Base-by-base conservation (phyloP, 1,284 basidiomycete species). In the Trametes sp. region DNA sequence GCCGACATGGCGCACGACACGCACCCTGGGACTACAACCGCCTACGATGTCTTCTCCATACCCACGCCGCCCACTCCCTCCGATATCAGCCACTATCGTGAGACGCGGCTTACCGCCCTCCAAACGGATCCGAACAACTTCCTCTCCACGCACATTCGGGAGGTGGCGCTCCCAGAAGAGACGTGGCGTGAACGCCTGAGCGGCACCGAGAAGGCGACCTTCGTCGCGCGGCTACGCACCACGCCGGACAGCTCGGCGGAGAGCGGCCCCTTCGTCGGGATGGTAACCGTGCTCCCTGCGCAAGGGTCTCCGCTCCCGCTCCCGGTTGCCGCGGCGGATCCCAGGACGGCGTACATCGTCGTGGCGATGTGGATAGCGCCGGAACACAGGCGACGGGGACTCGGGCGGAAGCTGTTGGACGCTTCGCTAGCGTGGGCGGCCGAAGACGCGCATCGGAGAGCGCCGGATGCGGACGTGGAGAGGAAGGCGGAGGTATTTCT, bases 311-410 rank as follows among this genome's bases (percentile, higher is more conserved):
- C 41, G 11, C n/a, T 23, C 9, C 41, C 8, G 11, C 28, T n/a
- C 53, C 53, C 13, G 28, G 26, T 38, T 16, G 36, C 36, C 24
- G 4, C 5, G n/a, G 41, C 21, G 26, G 19, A 44, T 19, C 24
- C 19, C 29, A 13, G 24, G 14, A 14, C n/a, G 2, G 28, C 53
- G 6, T 54, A 31, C 28, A 8, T 54, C 41, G 9, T 54, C 28
- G 38, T 44, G 3, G 53, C 38, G 4, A 44, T 54, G 53, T 54
- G 53, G 53, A 36, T 54, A 4, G 41, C 26, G 4, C 41, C 53
- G 2, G 53, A 44, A 19, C 53, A 54, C 23, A 29, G 53, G 21
- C 23, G 51, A 29, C 21, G 26, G 13, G 51, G 51, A 16, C 14
- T 53, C 23, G 51, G 24, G 14, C 35, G 36, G 36, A 28, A 28